Percentiles rank a stretch among this genome's conserved stretches.
These are phyloP conservation scores for Aureobasidium pullulans DNA, from an alignment of 2,329 filamentous ascomycete species.

Conservation along the genomic window DNA sequence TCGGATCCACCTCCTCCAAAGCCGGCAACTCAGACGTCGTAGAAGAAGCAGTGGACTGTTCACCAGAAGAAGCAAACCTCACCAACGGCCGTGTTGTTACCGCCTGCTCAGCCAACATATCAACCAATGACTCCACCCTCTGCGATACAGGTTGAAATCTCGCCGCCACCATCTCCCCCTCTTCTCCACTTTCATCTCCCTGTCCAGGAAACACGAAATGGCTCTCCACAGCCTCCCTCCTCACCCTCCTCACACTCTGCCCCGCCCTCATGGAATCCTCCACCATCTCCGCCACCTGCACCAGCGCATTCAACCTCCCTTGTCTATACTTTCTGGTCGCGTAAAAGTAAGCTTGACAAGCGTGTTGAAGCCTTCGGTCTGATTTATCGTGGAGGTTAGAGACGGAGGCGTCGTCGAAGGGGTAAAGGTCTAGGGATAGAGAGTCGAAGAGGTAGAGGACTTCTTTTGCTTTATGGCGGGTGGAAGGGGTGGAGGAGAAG, in stretches of 20 bases:
- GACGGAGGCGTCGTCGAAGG: not conserved
- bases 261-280: not conserved
- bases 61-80: not conserved
- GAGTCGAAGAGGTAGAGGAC: conserved; percentile 20
- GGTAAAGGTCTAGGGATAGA: conserved; percentile 13
- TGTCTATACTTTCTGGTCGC: not conserved
- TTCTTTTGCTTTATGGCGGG: conserved; percentile 20
- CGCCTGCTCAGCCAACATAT: conserved; percentile 1
- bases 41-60: not conserved
- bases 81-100: not conserved
- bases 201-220: not conserved
- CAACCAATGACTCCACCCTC: conserved; percentile 3
- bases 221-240: not conserved
- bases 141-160: conserved; percentile 1
- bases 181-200: not conserved
- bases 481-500: conserved; percentile 30
- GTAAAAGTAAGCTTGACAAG: not conserved
- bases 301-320: not conserved
- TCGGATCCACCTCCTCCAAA: conserved; percentile 18
- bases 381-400: not conserved
- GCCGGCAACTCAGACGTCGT: conserved; percentile 28
- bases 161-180: not conserved
- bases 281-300: not conserved
- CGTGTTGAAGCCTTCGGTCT: not conserved
- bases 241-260: not conserved